These are phyloP conservation scores for Chenopodium berlandieri DNA, from an alignment of 148 eudicot genomes.

Conservation along the genomic window DNA sequence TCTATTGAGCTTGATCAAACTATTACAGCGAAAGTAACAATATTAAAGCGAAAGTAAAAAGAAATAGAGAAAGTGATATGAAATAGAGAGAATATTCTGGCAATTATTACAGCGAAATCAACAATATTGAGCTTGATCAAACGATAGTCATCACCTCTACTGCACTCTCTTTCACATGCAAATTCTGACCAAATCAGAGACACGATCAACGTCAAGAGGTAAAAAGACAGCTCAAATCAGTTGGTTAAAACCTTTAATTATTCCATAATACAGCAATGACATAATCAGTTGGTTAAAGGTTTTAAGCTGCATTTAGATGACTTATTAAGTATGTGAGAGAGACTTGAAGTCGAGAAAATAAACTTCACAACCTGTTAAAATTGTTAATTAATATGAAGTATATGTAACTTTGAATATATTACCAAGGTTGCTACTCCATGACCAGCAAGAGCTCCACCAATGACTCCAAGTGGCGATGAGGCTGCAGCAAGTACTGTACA, in stretches of 20 bases:
- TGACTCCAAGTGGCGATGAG: constrained; percentile 96
- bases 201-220: background rate
- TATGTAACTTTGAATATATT: constrained; percentile 6
- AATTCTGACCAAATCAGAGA: constrained; percentile 38
- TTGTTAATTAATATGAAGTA: background rate
- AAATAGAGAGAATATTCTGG: constrained; percentile 1
- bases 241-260: background rate
- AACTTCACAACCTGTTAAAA: background rate
- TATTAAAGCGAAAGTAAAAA: background rate
- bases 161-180: constrained; percentile 94
- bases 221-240: background rate
- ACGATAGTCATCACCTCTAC: constrained; percentile 98
- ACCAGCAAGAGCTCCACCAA: constrained; percentile 95
- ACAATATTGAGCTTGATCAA: constrained; percentile 81
- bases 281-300: background rate
- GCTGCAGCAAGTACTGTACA: constrained; percentile 92
- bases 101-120: constrained; percentile 54
- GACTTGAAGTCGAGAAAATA: background rate
- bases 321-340: background rate
- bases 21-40: too few relatives aligned
- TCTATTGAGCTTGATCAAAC: too few relatives aligned
- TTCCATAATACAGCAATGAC: background rate
- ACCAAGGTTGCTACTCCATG: constrained; percentile 97
- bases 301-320: constrained; percentile 50
- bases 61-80: background rate